A percentile compares a stretch with the other conserved stretches of the same genome.
Conservation (phyloP, 1,284 basidiomycete genomes). For the Thecaphora thlaspeos region DNA sequence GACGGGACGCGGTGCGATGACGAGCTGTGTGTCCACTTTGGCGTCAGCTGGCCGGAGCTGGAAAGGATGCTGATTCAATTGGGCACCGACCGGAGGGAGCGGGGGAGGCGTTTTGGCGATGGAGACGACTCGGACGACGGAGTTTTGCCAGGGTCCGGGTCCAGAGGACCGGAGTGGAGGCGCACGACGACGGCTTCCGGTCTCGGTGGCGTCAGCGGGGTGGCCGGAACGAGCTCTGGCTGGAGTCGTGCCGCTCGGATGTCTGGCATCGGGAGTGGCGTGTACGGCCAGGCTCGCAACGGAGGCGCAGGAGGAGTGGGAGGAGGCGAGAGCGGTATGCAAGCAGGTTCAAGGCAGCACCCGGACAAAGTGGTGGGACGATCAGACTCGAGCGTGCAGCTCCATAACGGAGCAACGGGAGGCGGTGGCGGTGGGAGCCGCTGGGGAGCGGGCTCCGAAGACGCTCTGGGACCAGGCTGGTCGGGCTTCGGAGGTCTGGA, state of each 20-base stretch:
- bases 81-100: conserved; percentile 7
- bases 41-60: conserved; percentile 78
- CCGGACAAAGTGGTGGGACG: background rate
- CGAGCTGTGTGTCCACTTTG: conserved; percentile 78
- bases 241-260: conserved; percentile 24
- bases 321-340: background rate
- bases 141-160: conserved; percentile 3
- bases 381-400: conserved; percentile 6
- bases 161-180: conserved; percentile 13
- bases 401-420: conserved; percentile 11
- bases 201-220: conserved; percentile 6
- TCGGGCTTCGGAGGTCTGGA: conserved; percentile 6
- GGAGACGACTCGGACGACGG: conserved; percentile 16
- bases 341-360: background rate
- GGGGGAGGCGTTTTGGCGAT: background rate
- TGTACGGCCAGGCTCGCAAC: background rate
- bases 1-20: conserved; percentile 89
- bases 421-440: background rate
- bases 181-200: background rate
- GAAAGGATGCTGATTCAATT: conserved; percentile 67
- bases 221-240: conserved; percentile 18
- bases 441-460: conserved; percentile 30
- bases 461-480: conserved; percentile 9
- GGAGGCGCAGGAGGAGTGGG: background rate
- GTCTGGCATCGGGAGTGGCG: conserved; percentile 11